These are phyloP conservation scores for Globisporangium alternatum DNA, from an alignment of 352 stramenopile genomes.

Conservation along the genomic window DNA sequence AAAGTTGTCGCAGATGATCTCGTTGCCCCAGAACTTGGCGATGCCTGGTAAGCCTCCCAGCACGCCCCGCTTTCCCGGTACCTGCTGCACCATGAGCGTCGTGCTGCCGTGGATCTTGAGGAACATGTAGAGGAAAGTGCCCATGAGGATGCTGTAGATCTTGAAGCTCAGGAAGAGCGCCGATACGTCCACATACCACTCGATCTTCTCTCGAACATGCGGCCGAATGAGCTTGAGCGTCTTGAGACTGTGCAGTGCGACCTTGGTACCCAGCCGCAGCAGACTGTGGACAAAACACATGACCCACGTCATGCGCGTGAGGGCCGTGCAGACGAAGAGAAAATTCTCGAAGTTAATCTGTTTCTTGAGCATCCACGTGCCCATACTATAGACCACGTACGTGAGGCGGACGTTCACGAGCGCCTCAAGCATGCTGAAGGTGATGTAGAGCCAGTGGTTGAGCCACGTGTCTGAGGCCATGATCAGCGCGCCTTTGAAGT, in stretches of 20 bases:
- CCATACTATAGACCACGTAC: slow-evolving; percentile 31
- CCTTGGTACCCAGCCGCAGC: not conserved
- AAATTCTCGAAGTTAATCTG: slow-evolving; percentile 29
- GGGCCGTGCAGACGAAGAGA: slow-evolving; percentile 29
- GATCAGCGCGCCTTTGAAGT: slow-evolving; percentile 24
- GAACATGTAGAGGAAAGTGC: slow-evolving; percentile 26
- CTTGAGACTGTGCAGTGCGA: slow-evolving; percentile 6
- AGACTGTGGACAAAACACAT: slow-evolving; percentile 20
- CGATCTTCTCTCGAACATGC: not conserved
- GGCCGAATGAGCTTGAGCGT: slow-evolving; percentile 4
- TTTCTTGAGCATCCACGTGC: slow-evolving; percentile 31
- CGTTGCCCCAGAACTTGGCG: slow-evolving; percentile 43
- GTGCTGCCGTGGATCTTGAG: slow-evolving; percentile 30
- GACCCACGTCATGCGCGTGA: slow-evolving; percentile 33
- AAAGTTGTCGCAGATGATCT: slow-evolving; percentile 57
- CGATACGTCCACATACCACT: slow-evolving; percentile 25
- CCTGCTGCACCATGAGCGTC: slow-evolving; percentile 41
- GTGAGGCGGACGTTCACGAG: slow-evolving; percentile 28
- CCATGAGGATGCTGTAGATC: slow-evolving; percentile 27
- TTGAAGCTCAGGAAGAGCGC: slow-evolving; percentile 31
- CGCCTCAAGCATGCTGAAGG: slow-evolving; percentile 33
- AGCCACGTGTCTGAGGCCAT: slow-evolving; percentile 41
- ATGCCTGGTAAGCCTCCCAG: slow-evolving; percentile 35
- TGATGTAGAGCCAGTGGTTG: slow-evolving; percentile 47
- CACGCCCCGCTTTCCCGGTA: slow-evolving; percentile 27